Evolutionary conservation across 169 alveolate genomes (phyloP).

Genomic region (Plasmodium gaboni): DNA sequence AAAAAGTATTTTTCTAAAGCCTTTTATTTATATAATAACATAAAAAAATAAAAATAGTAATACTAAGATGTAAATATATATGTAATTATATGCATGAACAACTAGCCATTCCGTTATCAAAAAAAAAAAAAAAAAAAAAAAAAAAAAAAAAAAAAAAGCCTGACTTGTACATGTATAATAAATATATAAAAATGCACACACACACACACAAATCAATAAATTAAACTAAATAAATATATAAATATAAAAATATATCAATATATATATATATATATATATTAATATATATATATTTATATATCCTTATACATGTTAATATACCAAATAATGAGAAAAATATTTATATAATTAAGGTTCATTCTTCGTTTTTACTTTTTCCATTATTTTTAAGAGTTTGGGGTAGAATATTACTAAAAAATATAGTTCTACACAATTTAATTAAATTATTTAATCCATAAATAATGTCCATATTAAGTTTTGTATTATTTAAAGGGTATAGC

Average conservation of each 20-base stretch:
- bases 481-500: not conserved
- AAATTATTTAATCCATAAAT: conserved; percentile 60
- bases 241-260: not conserved
- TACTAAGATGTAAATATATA: no score
- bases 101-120: no score
- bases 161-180: no score
- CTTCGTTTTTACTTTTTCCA: not conserved
- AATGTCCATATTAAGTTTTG: conserved; percentile 24
- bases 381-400: conserved; percentile 11
- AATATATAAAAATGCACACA: not conserved
- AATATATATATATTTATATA: not conserved
- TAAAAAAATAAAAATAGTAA: no score
- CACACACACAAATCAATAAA: not conserved
- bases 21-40: no score
- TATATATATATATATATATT: not conserved
- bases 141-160: no score
- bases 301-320: not conserved
- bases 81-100: no score
- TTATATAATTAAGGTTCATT: not conserved
- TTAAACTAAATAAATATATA: not conserved
- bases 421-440: conserved; percentile 64
- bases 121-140: no score
- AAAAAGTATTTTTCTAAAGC: no score
- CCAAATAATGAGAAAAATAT: no score
- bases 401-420: conserved; percentile 1